A percentile compares a stretch with the other conserved stretches of the same genome.
Evolutionary conservation across 2,329 filamentous ascomycete species (phyloP).

Genomic region (Cadophora luteo-olivacea): DNA sequence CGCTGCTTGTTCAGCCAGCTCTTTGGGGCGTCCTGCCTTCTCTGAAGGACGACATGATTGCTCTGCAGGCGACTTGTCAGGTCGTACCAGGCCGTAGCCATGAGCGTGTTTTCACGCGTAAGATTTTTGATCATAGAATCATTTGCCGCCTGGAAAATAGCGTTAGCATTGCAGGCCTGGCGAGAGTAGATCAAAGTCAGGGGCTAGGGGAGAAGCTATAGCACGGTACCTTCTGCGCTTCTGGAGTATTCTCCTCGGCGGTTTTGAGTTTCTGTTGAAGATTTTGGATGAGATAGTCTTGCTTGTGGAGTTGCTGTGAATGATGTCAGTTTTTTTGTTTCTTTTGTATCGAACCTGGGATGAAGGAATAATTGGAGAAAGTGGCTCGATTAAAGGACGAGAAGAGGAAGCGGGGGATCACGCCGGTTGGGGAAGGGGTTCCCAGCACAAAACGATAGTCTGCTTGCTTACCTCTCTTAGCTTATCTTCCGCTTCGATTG

Average conservation of each 20-base stretch:
- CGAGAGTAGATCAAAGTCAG: conserved; percentile 3
- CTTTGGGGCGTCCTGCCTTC: conserved; percentile 75
- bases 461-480: conserved; percentile 60
- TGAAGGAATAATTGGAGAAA: not conserved
- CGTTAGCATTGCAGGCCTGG: conserved; percentile 5
- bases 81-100: conserved; percentile 87
- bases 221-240: conserved; percentile 43
- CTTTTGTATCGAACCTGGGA: not conserved
- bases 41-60: conserved; percentile 80
- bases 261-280: conserved; percentile 41
- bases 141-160: conserved; percentile 39
- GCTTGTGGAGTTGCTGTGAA: conserved; percentile 40
- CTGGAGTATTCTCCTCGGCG: conserved; percentile 37
- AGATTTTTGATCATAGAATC: conserved; percentile 59
- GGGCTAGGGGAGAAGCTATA: conserved; percentile 28
- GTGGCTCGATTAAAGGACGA: not conserved
- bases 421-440: too few species aligned
- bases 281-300: conserved; percentile 39
- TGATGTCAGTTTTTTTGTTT: conserved; percentile 34
- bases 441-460: conserved; percentile 8
- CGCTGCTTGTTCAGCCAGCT: conserved; percentile 89
- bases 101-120: conserved; percentile 78
- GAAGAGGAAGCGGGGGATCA: too few species aligned
- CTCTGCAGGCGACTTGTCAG: conserved; percentile 79
- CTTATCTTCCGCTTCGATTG: conserved; percentile 20